Evolutionary conservation across 2,329 filamentous ascomycete genomes (phyloP), one percentile per base, ranked within the genome.

Genomic region (Talaromyces sp.): DNA sequence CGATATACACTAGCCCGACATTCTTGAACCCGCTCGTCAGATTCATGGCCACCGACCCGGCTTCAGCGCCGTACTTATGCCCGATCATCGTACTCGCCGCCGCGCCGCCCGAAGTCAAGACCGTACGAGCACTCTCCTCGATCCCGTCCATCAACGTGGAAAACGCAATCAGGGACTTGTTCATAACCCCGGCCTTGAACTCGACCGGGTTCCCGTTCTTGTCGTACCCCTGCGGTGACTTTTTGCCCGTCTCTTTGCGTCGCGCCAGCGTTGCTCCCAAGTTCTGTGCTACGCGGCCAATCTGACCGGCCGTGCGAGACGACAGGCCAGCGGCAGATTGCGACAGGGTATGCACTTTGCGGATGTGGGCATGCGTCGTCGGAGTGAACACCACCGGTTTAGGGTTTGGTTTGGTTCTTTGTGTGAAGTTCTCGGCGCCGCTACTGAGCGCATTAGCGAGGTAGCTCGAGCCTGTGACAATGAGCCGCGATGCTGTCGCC

Each of bases 131-230:
- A 1, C 91, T 90, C 67, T 96, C 89, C 67, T 96, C 93, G 62
- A 98, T 90, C 42, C 95, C 95, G 70, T 99, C 95, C 27, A 92
- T 91, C 52, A 99, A 86, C 1, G 95, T 99, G 44, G 90, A 92
- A 75, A 98, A 98, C 0, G 95, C 95, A 80, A 99, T 98, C 80
- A 99, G 81, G 65, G 88, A 92, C 82, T 96, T 97, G 79, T 99
- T 99, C 66, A 99, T 78, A 32, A 99, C 79, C 5, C 95, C 93
- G 0, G 95, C 93, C 77, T 96, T 96, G 78, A 95, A 96, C 19
- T 80, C 77, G 19, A 81, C 75, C 4, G 83, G 81, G 57, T 87
- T 86, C 39, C 91, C 91, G 63, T 93, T 85, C 62, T 87, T 85
- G 62, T 90, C 90, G 62, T 83, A 84, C 1, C 88, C 87, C 69